Conservation (phyloP, 768 basidiomycete genomes). For the Phallus indusiatus region DNA sequence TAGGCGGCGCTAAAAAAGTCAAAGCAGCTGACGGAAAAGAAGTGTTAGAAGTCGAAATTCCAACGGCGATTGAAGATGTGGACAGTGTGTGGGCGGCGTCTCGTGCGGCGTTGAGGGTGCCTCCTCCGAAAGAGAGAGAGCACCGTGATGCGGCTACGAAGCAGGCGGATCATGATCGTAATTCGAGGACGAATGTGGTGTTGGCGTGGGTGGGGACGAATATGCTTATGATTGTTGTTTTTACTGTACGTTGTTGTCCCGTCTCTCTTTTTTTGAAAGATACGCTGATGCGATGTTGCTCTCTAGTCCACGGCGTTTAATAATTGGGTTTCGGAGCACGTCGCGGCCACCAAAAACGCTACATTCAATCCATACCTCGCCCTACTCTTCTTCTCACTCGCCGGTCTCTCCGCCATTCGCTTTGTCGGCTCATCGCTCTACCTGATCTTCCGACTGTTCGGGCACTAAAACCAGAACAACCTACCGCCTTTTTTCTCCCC, state of each 20-base stretch:
- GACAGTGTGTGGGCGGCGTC: slow-evolving; percentile 82
- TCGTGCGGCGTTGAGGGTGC: slow-evolving; percentile 55
- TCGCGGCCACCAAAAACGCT: slow-evolving; percentile 38
- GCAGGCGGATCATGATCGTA: slow-evolving; percentile 79
- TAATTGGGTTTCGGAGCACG: slow-evolving; percentile 56
- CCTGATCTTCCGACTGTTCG: slow-evolving; percentile 65
- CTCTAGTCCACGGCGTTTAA: slow-evolving; percentile 60
- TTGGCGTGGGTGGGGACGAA: slow-evolving; percentile 79
- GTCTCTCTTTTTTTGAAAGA: slow-evolving; percentile 2
- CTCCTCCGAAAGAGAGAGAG: slow-evolving; percentile 64
- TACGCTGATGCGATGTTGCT: slow-evolving; percentile 48
- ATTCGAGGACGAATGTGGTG: slow-evolving; percentile 77
- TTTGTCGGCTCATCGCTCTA: slow-evolving; percentile 75
- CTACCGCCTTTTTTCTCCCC: no score
- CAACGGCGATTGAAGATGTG: slow-evolving; percentile 76
- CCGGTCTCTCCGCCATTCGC: slow-evolving; percentile 71
- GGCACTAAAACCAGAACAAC: slow-evolving; percentile 29
- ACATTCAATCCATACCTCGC: slow-evolving; percentile 85
- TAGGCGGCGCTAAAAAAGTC: slow-evolving; percentile 85
- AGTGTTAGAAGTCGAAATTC: slow-evolving; percentile 77
- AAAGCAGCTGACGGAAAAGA: slow-evolving; percentile 80
- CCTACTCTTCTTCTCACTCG: slow-evolving; percentile 68
- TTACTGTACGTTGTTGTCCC: slow-evolving; percentile 5
- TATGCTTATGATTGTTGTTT: slow-evolving; percentile 46
- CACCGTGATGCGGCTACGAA: slow-evolving; percentile 83